Conservation (phyloP, 2,329 filamentous ascomycete genomes). For the Sphaerulina populicola region DNA sequence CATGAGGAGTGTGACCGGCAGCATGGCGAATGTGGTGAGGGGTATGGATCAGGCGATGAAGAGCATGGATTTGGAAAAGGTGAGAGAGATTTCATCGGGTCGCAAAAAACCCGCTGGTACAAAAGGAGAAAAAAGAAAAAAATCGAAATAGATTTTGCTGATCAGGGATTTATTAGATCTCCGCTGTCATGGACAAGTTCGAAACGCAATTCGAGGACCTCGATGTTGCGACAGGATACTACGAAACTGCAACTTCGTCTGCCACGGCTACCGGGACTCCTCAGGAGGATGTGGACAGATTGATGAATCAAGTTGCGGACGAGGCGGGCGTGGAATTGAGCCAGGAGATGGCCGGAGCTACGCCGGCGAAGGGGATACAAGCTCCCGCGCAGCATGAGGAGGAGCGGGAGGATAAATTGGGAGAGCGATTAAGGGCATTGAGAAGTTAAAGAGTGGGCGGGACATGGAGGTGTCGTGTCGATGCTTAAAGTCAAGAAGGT, state of each 20-base stretch:
- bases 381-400: constrained; percentile 53
- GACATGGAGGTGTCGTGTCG: neutral
- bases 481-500: neutral
- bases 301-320: constrained; percentile 78
- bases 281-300: constrained; percentile 77
- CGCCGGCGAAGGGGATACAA: constrained; percentile 46
- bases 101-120: neutral
- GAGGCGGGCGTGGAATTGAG: constrained; percentile 77
- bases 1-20: constrained; percentile 53
- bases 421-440: constrained; percentile 49
- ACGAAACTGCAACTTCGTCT: constrained; percentile 75
- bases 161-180: constrained; percentile 41
- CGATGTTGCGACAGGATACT: constrained; percentile 55
- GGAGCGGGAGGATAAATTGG: constrained; percentile 68
- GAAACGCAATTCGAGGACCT: constrained; percentile 50
- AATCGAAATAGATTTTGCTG: neutral
- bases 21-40: constrained; percentile 55
- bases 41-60: constrained; percentile 57
- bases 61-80: constrained; percentile 55
- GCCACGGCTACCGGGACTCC: constrained; percentile 66
- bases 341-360: constrained; percentile 59
- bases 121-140: no score
- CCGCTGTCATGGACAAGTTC: constrained; percentile 58
- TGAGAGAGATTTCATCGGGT: constrained; percentile 30
- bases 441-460: constrained; percentile 33